Evolutionary conservation across 441 rosid genomes (phyloP).

Genomic region (Aleurites moluccanus): DNA sequence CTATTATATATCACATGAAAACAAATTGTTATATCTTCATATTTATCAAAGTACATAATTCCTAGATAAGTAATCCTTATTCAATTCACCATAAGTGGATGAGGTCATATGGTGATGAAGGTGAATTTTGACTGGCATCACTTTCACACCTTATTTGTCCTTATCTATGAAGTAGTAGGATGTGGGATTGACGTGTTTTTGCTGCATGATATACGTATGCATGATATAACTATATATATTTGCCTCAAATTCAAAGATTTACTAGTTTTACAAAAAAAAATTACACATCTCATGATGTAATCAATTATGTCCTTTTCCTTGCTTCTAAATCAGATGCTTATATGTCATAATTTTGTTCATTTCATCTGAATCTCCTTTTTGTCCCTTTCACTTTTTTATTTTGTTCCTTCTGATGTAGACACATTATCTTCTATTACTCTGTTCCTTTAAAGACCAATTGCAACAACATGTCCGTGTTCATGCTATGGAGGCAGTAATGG

Average conservation of each 20-base stretch:
- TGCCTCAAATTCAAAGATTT: background rate
- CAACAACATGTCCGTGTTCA: constrained; percentile 99
- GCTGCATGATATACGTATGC: background rate
- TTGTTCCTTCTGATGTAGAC: constrained; percentile 49
- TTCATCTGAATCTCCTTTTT: constrained; percentile 15
- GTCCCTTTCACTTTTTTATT: background rate
- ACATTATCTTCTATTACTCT: constrained; percentile 87
- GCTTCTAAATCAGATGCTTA: constrained; percentile 17
- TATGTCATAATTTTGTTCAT: background rate
- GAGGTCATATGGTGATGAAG: constrained; percentile 6
- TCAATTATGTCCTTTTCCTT: constrained; percentile 7
- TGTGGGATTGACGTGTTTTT: background rate
- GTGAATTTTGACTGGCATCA: constrained; percentile 3
- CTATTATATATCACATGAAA: background rate
- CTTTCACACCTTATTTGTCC: background rate
- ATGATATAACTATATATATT: background rate
- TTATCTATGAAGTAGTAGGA: background rate
- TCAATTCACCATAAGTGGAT: background rate
- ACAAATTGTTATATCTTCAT: background rate
- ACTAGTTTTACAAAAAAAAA: background rate
- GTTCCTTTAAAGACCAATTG: constrained; percentile 94
- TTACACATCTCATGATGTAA: constrained; percentile 1
- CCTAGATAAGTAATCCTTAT: background rate
- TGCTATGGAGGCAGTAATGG: constrained; percentile 99
- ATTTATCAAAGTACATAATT: background rate